These are phyloP conservation scores for Epichloe bromicola DNA, from an alignment of 2,329 filamentous ascomycete genomes.

Conservation along the genomic window DNA sequence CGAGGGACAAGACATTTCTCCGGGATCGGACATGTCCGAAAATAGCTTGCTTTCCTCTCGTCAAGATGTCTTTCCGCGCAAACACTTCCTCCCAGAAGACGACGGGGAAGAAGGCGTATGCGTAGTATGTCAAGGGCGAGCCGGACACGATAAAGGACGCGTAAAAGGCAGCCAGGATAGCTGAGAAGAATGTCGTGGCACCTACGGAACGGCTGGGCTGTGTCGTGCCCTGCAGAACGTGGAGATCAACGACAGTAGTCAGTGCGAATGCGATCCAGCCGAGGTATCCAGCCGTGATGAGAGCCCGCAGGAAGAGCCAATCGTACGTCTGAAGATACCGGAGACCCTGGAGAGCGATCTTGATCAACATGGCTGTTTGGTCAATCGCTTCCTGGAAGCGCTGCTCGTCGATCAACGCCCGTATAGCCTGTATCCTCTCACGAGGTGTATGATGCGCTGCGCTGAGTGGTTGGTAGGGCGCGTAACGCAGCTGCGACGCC, in stretches of 20 bases:
- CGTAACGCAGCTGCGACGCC: conserved; percentile 61
- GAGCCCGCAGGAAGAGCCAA: conserved; percentile 83
- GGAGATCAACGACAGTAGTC: conserved; percentile 65
- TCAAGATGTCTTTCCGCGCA: conserved; percentile 44
- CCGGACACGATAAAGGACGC: conserved; percentile 67
- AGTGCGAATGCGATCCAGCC: conserved; percentile 93
- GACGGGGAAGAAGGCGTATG: conserved; percentile 37
- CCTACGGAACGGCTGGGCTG: conserved; percentile 44
- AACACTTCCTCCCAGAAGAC: conserved; percentile 45
- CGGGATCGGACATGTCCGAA: too few relatives aligned
- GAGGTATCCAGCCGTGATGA: conserved; percentile 86
- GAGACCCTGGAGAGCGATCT: conserved; percentile 65
- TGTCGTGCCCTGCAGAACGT: conserved; percentile 11
- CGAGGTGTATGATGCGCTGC: conserved; percentile 38
- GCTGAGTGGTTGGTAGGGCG: conserved; percentile 59
- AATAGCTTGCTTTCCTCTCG: conserved; percentile 10
- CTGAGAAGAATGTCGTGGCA: conserved; percentile 52
- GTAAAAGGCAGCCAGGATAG: conserved; percentile 61
- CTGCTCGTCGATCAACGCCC: too few relatives aligned
- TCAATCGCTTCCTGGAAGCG: conserved; percentile 55
- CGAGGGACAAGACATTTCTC: too few relatives aligned
- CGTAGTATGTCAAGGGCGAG: conserved; percentile 76
- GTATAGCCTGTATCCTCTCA: too few relatives aligned
- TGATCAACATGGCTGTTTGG: conserved; percentile 63
- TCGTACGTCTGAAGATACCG: conserved; percentile 96